phyloP scores from a whole-genome alignment of 768 basidiomycete genomes.

The Boletus insuetus region DNA sequence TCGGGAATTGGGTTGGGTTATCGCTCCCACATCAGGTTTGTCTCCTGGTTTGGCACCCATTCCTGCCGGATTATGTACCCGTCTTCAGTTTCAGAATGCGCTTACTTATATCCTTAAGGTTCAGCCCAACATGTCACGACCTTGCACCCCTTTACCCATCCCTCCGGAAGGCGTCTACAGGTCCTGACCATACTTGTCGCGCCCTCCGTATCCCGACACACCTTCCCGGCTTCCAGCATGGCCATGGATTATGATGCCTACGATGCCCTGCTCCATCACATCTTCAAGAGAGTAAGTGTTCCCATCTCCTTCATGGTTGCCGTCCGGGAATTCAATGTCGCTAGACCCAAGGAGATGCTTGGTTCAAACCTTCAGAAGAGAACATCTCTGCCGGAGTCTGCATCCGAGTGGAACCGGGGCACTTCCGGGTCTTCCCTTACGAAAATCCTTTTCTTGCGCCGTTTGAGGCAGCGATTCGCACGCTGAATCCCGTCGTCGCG shows the following conservation, averaged over 20 bases:
- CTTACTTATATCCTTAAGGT: constrained; percentile 22
- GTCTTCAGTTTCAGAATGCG: neutral
- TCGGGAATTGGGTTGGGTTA: constrained; percentile 5
- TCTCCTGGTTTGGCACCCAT: neutral
- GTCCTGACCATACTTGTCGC: neutral
- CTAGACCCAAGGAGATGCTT: constrained; percentile 79
- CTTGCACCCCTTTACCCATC: neutral
- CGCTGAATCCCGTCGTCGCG: constrained; percentile 80
- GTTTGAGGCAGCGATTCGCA: constrained; percentile 75
- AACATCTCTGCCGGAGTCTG: constrained; percentile 80
- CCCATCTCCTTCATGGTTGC: neutral
- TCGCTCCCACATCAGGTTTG: neutral
- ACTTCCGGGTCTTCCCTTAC: constrained; percentile 82
- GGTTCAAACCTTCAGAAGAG: constrained; percentile 85
- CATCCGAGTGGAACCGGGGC: constrained; percentile 61
- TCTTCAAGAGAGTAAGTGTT: constrained; percentile 64
- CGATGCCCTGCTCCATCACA: constrained; percentile 76
- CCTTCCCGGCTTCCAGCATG: constrained; percentile 12
- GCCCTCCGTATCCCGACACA: neutral
- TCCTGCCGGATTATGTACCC: constrained; percentile 3
- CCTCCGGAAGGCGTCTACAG: neutral
- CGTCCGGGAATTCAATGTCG: neutral
- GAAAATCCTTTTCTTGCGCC: constrained; percentile 78
- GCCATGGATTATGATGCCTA: constrained; percentile 65
- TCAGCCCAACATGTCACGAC: neutral